Evolutionary conservation across 192 early-diverging fungal genomes (phyloP).

Genomic region (Entrophospora sp.): DNA sequence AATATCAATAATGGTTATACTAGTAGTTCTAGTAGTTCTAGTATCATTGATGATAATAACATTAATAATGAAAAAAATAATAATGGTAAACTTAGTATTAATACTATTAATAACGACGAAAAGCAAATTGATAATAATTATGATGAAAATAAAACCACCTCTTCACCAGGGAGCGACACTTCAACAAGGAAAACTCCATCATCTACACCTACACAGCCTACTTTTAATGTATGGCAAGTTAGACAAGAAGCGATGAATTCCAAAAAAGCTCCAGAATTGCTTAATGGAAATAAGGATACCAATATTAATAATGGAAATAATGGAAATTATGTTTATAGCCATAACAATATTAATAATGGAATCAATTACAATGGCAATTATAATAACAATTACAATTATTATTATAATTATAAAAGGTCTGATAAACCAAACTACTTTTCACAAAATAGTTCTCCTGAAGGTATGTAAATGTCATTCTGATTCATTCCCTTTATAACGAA

Average conservation of each 20-base stretch:
- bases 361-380: background rate
- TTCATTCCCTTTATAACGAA: background rate
- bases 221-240: conserved; percentile 16
- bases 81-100: background rate
- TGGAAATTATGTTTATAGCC: background rate
- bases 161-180: background rate
- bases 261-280: background rate
- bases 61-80: background rate
- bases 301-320: background rate
- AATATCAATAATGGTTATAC: background rate
- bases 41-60: background rate
- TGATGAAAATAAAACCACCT: background rate
- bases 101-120: background rate
- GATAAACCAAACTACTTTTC: background rate
- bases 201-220: conserved; percentile 7
- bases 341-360: background rate
- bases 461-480: background rate
- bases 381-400: background rate
- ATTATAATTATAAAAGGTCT: background rate
- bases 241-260: conserved; percentile 6
- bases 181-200: conserved; percentile 6
- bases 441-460: background rate
- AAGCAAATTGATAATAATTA: background rate
- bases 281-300: background rate
- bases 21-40: background rate